Evolutionary conservation across 768 basidiomycete genomes (phyloP), one percentile per base, ranked within the genome.

Genomic region (Holtermanniella nyarrowii): DNA sequence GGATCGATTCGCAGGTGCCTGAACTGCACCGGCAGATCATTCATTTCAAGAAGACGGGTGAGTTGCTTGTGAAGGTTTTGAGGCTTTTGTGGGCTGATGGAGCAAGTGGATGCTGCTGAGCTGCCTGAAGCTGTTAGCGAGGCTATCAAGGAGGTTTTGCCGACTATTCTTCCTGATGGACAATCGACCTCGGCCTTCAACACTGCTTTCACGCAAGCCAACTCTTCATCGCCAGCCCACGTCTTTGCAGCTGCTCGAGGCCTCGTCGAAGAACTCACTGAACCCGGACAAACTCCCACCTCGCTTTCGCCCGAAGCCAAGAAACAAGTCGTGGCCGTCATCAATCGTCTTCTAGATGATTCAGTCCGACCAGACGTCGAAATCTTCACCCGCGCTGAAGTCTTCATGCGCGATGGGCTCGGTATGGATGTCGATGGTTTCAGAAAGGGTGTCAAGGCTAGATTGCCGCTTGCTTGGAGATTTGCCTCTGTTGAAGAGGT

Each of bases 21-120:
- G 80, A 82, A 48, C 72, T 93, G 20, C 87, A 91, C 62, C 58
- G 81, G 16, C 80, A 87, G 26, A 68, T 83, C 39, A 75, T 84
- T 3, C 78, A 88, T 62, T 76, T 88, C 66, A 76, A 78, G 23
- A 74, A 73, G 57, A 71, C 70, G 62, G 75, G 84, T 85, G 53
- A 26, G 77, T 61, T n/a, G 16, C 14, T 23, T 26, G 31, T 26
- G 44, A 26, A 40, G 31, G 41, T 14, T 14, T 26, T 26, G 18
- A 46, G n/a, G n/a, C n/a, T n/a, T n/a, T n/a, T n/a, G 27, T 39
- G 22, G 39, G 23, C 41, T 44, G 44, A 20, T 21, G 41, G 18
- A 57, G 82, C 82, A 76, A 12, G 72, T 77, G 22, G 69, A 72
- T 7, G 67, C 79, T 65, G 73, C 14, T 72, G 80, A 63, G 56